These are phyloP conservation scores for Hydrangea macrophylla DNA, from an alignment of 148 eudicot species.

Conservation along the genomic window DNA sequence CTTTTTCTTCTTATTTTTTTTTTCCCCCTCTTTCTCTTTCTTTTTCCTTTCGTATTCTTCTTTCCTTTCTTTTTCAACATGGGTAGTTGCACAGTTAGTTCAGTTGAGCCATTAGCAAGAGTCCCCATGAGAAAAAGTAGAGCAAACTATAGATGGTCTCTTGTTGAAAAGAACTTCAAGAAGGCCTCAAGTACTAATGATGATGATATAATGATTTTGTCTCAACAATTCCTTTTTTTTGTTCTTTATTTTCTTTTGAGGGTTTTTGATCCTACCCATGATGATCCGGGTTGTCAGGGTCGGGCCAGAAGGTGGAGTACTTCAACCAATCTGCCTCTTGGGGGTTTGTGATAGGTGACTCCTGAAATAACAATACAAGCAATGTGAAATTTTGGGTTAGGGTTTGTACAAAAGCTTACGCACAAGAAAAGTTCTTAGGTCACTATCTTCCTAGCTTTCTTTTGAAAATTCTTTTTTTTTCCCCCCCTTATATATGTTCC, in stretches of 20 bases:
- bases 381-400: background rate
- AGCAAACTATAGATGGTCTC: slow-evolving; percentile 2
- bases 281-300: slow-evolving; percentile 37
- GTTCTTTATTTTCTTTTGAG: background rate
- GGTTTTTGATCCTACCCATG: background rate
- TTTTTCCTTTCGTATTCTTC: background rate
- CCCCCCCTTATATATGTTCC: no score
- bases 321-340: slow-evolving; percentile 56
- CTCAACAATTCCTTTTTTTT: background rate
- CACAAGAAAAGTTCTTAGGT: slow-evolving; percentile 13
- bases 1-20: background rate
- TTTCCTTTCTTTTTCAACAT: slow-evolving; percentile 21
- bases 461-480: background rate
- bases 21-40: background rate
- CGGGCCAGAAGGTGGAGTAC: slow-evolving; percentile 49
- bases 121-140: background rate
- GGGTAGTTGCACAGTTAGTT: slow-evolving; percentile 23
- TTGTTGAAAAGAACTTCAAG: slow-evolving; percentile 15
- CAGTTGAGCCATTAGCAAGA: slow-evolving; percentile 14
- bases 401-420: background rate
- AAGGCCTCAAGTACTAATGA: slow-evolving; percentile 17
- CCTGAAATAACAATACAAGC: slow-evolving; percentile 28
- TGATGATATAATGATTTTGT: background rate
- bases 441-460: slow-evolving; percentile 12
- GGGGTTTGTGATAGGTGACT: slow-evolving; percentile 39